Base-by-base conservation (phyloP, 2,329 filamentous ascomycete genomes). In the Fusarium bulbicola region DNA sequence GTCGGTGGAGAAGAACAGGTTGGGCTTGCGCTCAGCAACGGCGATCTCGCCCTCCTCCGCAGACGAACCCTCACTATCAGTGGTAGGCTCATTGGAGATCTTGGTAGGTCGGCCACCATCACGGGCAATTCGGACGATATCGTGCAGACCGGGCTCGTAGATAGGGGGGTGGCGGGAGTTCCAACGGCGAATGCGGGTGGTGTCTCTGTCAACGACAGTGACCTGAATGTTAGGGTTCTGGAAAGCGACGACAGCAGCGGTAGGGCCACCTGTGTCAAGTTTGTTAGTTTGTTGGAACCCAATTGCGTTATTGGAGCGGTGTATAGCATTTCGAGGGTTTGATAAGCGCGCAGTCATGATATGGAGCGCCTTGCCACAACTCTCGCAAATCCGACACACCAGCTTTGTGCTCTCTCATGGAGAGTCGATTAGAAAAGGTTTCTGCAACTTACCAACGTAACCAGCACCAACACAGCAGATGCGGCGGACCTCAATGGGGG, bases 391-490 rank as follows among this genome's bases (percentile, higher is more conserved):
- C 37, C 20, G 12, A 59, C 24, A 61, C 11, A 46, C 43, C 30
- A 72, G 24, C 32, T 24, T 11, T 40, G 36, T 40, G 45, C 26
- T 30, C 50, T 28, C 45, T 56, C 63, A 32, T 26, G 39, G 59
- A 34, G 46, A 45, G 32, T 47, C 40, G 36, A 26, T 15, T n/a
- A 30, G 13, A 14, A 36, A 26, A 34, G 43, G 39, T 40, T 60
- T 28, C 52, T 39, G 26, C 20, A 15, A 85, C 90, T 77, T 85
- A 93, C 91, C 92, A 72, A 94, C 91, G 80, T 94, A 94, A 75
- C 92, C 92, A 74, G 92, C 92, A 56, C 92, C 92, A 70, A 94
- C 90, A 79, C 91, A 93, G 81, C 92, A 93, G 59, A 94, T 90
- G 77, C 89, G 91, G 76, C 83, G 84, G 43, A 92, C 81, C 56